Conservation (phyloP, 495 filamentous ascomycete genomes). For the Hyphodiscus hymeniophilus region DNA sequence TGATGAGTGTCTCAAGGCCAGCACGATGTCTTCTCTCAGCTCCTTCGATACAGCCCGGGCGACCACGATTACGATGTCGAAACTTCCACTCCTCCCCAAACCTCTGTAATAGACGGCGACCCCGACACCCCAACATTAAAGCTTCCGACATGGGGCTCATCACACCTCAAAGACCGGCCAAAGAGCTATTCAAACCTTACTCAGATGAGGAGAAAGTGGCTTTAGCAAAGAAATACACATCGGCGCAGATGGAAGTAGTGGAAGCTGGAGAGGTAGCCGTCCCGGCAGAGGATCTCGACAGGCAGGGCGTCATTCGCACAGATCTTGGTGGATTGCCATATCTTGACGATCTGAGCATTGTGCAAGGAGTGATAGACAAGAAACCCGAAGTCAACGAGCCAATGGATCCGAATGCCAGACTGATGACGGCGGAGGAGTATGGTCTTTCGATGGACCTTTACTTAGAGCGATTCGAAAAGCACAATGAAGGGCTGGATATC, state of each 20-base stretch:
- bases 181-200: constrained; percentile 52
- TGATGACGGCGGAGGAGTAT: constrained; percentile 39
- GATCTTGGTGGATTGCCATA: constrained; percentile 71
- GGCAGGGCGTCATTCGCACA: constrained; percentile 55
- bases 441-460: neutral
- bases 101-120: constrained; percentile 23
- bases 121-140: constrained; percentile 28
- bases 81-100: constrained; percentile 44
- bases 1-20: constrained; percentile 52
- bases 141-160: constrained; percentile 25
- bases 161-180: constrained; percentile 19
- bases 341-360: constrained; percentile 74
- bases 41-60: constrained; percentile 34
- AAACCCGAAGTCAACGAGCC: constrained; percentile 25
- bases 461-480: neutral
- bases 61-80: constrained; percentile 38
- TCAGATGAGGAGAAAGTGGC: constrained; percentile 55
- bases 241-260: constrained; percentile 75
- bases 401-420: constrained; percentile 47
- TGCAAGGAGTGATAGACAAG: constrained; percentile 69
- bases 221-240: constrained; percentile 61
- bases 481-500: neutral
- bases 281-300: constrained; percentile 65
- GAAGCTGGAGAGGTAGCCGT: constrained; percentile 79
- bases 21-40: constrained; percentile 50